These are phyloP conservation scores for Diaporthe sp. DNA, from an alignment of 2,329 filamentous ascomycete species.

Conservation along the genomic window DNA sequence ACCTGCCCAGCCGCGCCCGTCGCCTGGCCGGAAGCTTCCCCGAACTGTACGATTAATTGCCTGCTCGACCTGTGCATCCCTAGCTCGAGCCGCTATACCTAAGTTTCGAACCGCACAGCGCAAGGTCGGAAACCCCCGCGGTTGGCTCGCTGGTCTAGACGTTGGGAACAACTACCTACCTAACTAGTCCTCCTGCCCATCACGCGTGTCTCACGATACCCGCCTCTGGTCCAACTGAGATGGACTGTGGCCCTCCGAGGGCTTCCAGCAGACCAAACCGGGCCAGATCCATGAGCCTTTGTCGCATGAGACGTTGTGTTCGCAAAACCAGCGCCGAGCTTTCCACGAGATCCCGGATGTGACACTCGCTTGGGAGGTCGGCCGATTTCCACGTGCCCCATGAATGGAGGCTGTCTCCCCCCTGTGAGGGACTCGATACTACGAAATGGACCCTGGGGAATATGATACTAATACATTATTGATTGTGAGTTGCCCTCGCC, in stretches of 20 bases:
- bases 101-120: conserved; percentile 4
- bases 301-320: neutral
- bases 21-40: conserved; percentile 23
- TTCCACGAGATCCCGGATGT: conserved; percentile 33
- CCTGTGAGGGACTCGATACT: conserved; percentile 43
- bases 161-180: conserved; percentile 6
- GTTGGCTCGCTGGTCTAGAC: conserved; percentile 21
- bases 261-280: conserved; percentile 23
- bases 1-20: neutral
- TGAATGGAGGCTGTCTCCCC: conserved; percentile 42
- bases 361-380: conserved; percentile 34
- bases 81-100: conserved; percentile 10
- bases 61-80: neutral
- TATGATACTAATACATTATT: conserved; percentile 74
- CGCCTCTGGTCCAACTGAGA: conserved; percentile 28
- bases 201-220: conserved; percentile 34
- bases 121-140: conserved; percentile 17
- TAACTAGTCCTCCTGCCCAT: neutral
- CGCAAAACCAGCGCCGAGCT: conserved; percentile 24
- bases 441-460: conserved; percentile 74
- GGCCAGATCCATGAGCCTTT: conserved; percentile 30
- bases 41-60: conserved; percentile 11
- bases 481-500: conserved; percentile 60
- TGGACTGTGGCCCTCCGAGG: conserved; percentile 41
- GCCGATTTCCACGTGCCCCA: conserved; percentile 40